Base-by-base conservation (phyloP, 139 green algal genomes). In the Micromonas commoda region DNA sequence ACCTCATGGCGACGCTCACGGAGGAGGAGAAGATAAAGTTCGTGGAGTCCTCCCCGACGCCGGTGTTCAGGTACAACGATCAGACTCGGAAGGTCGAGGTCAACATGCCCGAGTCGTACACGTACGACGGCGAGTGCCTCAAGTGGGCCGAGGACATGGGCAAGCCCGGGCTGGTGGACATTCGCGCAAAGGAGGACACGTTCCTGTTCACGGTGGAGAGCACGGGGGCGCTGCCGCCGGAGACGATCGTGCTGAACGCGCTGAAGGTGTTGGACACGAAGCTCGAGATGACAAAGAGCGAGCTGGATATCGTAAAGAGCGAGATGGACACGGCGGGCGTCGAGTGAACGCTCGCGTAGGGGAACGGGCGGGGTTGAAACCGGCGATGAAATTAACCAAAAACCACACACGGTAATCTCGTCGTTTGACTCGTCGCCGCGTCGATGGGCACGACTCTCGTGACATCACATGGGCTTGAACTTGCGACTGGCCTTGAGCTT, bases 121-220 rank as follows among this genome's bases (percentile, higher is more conserved):
- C 73, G 34, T 98, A 91, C 75, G 93, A 98, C 66, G 89, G 88
- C 1, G 93, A 97, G 81, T 82, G 82, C 5, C 20, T 96, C 0
- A 80, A 71, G 16, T 95, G 96, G 82, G 92, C 91, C 19, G 90
- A 88, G 60, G 88, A 92, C 38, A 77, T 97, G 82, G 90, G 90
- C n/a, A 87, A 90, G 73, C 88, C 88, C 0, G 92, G 90, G 13
- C 71, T 94, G 0, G 82, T 97, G 33, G 73, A 88, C 45, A 93
- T 97, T 72, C 65, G 53, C 45, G 82, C 87, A 54, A 81, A 77
- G 21, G 82, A 92, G 85, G 91, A 97, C 77, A 80, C 81, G 32
- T 98, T 97, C 75, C 85, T 97, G 29, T 98, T 98, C 83, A 89
- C 77, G 21, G 86, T 98, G 68, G 93, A 98, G 85, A 82, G 83